Percentiles rank a stretch among this genome's conserved stretches.
phyloP scores from a whole-genome alignment of 345 rosid species.

The Ceriops zippeliana region DNA sequence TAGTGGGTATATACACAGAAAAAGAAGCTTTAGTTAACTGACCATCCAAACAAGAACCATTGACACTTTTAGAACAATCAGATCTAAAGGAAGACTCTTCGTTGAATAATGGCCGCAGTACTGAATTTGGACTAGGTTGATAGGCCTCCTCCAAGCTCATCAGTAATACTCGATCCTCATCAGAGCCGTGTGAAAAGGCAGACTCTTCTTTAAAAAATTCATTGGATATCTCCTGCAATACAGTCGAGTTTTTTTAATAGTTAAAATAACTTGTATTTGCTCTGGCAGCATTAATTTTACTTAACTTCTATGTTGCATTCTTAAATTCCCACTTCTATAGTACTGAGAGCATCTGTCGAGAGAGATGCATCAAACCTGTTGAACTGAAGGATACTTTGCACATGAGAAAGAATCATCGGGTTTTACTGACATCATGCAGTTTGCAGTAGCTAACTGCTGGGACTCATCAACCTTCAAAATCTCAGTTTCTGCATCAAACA shows the following conservation, averaged over 20 bases:
- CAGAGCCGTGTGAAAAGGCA: conserved; percentile 37
- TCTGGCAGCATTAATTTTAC: no score
- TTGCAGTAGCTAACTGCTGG: conserved; percentile 9
- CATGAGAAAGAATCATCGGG: conserved; percentile 14
- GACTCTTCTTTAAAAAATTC: conserved; percentile 37
- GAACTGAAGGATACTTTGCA: conserved; percentile 10
- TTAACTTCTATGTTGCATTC: not conserved
- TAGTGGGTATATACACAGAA: not conserved
- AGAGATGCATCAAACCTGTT: conserved; percentile 34
- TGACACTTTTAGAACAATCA: conserved; percentile 29
- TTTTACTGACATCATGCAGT: conserved; percentile 3
- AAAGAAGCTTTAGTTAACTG: conserved; percentile 17
- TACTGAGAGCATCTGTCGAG: not conserved
- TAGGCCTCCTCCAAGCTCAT: conserved; percentile 44
- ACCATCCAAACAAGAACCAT: conserved; percentile 37
- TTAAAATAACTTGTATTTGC: not conserved
- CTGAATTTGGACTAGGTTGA: conserved; percentile 87
- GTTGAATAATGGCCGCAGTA: conserved; percentile 46
- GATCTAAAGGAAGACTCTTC: conserved; percentile 29
- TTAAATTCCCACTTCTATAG: not conserved
- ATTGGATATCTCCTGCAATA: conserved; percentile 27
- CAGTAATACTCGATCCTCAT: conserved; percentile 44
- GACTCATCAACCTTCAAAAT: conserved; percentile 11
- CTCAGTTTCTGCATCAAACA: conserved; percentile 11
- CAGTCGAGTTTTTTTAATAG: not conserved